phyloP scores from a whole-genome alignment of 1,139 yeast species.

The Blastobotrys raffinosifermentans region DNA sequence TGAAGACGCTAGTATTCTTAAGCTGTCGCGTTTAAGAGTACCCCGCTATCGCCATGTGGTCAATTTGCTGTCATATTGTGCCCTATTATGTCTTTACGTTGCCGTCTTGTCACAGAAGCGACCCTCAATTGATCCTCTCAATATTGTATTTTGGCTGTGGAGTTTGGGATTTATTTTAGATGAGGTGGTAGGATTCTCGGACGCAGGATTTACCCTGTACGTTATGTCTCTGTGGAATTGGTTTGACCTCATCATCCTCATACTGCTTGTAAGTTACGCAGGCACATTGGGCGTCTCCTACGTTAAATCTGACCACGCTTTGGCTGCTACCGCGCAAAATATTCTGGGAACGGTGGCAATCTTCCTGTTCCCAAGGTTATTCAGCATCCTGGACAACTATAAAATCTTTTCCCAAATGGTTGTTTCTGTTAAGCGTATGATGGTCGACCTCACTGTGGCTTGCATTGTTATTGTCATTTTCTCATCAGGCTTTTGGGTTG shows the following conservation, averaged over 20 bases:
- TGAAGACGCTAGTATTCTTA: conserved; percentile 34
- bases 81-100: conserved; percentile 31
- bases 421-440: conserved; percentile 49
- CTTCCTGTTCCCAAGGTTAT: conserved; percentile 48
- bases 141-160: conserved; percentile 33
- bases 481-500: conserved; percentile 54
- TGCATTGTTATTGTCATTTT: conserved; percentile 46
- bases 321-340: conserved; percentile 34
- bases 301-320: not conserved
- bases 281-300: conserved; percentile 8
- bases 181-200: conserved; percentile 33
- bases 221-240: conserved; percentile 37
- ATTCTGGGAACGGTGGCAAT: conserved; percentile 48
- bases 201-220: conserved; percentile 35
- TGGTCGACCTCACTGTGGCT: conserved; percentile 49
- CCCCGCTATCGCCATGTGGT: conserved; percentile 37
- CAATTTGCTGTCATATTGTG: conserved; percentile 37
- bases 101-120: conserved; percentile 27
- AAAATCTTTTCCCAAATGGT: conserved; percentile 50
- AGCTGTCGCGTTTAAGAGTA: conserved; percentile 34
- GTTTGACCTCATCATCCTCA: conserved; percentile 32
- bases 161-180: conserved; percentile 35
- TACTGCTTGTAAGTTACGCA: conserved; percentile 29
- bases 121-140: conserved; percentile 18
- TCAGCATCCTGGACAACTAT: conserved; percentile 50